A percentile compares a stretch with the other conserved stretches of the same genome.
These are phyloP conservation scores for Trifolium fragiferum DNA, from an alignment of 306 rosid species.

Conservation along the genomic window DNA sequence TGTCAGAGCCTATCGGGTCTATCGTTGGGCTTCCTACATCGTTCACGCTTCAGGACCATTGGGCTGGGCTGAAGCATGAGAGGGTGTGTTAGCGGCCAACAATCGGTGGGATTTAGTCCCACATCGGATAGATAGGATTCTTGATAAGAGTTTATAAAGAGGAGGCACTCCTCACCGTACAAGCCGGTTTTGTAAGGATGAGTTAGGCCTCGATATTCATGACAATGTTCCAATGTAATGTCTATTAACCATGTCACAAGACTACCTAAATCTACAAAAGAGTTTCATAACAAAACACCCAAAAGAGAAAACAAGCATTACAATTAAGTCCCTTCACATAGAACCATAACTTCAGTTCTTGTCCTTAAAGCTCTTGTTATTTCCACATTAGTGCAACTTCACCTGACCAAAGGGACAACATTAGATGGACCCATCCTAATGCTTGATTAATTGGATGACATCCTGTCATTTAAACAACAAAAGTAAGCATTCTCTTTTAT, in stretches of 20 bases:
- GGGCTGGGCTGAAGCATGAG: too few relatives aligned
- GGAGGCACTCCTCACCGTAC: too few relatives aligned
- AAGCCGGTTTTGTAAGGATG: too few relatives aligned
- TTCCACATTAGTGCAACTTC: constrained; percentile 6
- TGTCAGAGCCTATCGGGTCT: too few relatives aligned
- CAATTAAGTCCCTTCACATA: background rate
- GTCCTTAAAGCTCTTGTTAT: background rate
- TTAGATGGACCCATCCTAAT: background rate
- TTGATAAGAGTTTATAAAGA: too few relatives aligned
- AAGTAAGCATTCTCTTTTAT: background rate
- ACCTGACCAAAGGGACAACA: constrained; percentile 9
- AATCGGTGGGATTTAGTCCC: too few relatives aligned
- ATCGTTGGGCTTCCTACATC: too few relatives aligned
- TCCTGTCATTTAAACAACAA: constrained; percentile 12
- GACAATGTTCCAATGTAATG: background rate
- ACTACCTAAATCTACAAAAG: constrained; percentile 1
- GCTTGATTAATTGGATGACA: constrained; percentile 13
- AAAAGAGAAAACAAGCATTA: constrained; percentile 24
- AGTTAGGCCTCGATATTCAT: too few relatives aligned
- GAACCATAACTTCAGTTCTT: background rate
- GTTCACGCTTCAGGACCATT: too few relatives aligned
- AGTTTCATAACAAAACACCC: background rate
- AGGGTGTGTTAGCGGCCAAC: too few relatives aligned
- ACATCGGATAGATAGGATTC: too few relatives aligned
- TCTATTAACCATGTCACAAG: constrained; percentile 5